A percentile compares a stretch with the other conserved stretches of the same genome.
phyloP scores from a whole-genome alignment of 768 basidiomycete genomes.

The Trametes cubensis region DNA sequence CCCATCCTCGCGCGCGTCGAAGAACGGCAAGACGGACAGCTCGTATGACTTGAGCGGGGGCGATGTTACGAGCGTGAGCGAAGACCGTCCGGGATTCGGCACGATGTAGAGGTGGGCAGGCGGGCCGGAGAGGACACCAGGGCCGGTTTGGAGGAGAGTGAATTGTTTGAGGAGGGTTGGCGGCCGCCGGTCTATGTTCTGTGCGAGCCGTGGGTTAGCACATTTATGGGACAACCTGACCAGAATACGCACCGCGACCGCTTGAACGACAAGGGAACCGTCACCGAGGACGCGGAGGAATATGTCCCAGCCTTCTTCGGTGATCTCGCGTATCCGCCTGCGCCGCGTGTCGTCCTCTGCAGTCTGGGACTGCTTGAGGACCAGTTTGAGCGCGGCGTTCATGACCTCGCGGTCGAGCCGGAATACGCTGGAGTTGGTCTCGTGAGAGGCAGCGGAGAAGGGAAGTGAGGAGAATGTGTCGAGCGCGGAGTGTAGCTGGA shows the following conservation, averaged over 20 bases:
- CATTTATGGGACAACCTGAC: neutral
- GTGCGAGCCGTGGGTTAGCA: neutral
- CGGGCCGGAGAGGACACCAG: slow-evolving; percentile 47
- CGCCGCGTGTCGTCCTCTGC: slow-evolving; percentile 49
- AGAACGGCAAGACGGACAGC: slow-evolving; percentile 61
- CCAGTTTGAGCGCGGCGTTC: slow-evolving; percentile 46
- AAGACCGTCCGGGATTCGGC: slow-evolving; percentile 8
- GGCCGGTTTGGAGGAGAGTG: slow-evolving; percentile 65
- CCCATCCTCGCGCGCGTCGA: slow-evolving; percentile 58
- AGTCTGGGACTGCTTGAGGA: slow-evolving; percentile 37
- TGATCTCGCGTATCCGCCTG: slow-evolving; percentile 60
- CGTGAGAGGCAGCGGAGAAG: slow-evolving; percentile 37
- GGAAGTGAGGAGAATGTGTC: slow-evolving; percentile 69
- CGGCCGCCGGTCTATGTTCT: slow-evolving; percentile 90
- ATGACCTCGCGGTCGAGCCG: slow-evolving; percentile 71
- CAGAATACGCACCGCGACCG: slow-evolving; percentile 61
- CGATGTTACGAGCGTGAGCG: slow-evolving; percentile 63
- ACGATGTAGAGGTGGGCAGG: slow-evolving; percentile 55
- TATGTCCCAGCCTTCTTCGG: slow-evolving; percentile 76
- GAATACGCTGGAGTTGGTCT: slow-evolving; percentile 54
- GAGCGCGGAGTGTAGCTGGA: slow-evolving; percentile 83
- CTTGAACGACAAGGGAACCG: slow-evolving; percentile 73
- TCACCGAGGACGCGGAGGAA: slow-evolving; percentile 74
- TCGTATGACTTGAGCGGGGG: slow-evolving; percentile 66
- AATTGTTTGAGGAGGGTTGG: slow-evolving; percentile 81